Evolutionary conservation across 192 early-diverging fungal genomes (phyloP).

Genomic region (Coemansia sp.): DNA sequence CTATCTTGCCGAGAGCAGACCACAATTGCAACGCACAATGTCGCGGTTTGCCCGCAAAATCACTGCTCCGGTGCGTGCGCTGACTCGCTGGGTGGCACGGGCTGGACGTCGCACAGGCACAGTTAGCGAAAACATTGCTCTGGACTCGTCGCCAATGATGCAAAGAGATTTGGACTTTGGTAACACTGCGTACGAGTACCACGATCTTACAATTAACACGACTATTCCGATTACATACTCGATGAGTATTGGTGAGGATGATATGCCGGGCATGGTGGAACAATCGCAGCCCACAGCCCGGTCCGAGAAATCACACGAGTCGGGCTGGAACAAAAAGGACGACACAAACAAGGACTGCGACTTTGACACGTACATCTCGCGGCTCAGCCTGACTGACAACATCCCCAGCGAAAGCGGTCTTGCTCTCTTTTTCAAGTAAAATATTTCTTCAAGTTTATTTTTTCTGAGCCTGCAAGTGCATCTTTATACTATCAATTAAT

Average conservation of each 20-base stretch:
- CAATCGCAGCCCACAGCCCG: not conserved
- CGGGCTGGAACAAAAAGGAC: not conserved
- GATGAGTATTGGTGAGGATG: constrained; percentile 2
- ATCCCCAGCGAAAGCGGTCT: constrained; percentile 7
- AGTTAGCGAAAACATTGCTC: not conserved
- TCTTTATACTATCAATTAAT: not conserved
- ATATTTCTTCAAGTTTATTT: not conserved
- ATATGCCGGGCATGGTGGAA: constrained; percentile 5
- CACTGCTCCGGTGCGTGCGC: constrained; percentile 6
- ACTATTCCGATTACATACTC: constrained; percentile 8
- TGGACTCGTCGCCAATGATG: not conserved
- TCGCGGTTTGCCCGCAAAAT: not conserved
- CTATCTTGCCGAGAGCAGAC: constrained; percentile 40
- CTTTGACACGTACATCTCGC: constrained; percentile 4
- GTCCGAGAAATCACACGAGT: not conserved
- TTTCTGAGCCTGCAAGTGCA: not conserved
- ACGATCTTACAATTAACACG: not conserved
- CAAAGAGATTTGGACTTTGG: not conserved
- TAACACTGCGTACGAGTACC: not conserved
- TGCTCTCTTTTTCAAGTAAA: constrained; percentile 4
- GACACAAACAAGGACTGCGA: not conserved
- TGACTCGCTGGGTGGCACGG: not conserved
- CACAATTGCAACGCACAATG: constrained; percentile 10
- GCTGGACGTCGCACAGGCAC: not conserved
- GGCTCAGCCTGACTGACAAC: constrained; percentile 5